Conservation (phyloP, 441 rosid genomes). For the Euphorbia celastroides region DNA sequence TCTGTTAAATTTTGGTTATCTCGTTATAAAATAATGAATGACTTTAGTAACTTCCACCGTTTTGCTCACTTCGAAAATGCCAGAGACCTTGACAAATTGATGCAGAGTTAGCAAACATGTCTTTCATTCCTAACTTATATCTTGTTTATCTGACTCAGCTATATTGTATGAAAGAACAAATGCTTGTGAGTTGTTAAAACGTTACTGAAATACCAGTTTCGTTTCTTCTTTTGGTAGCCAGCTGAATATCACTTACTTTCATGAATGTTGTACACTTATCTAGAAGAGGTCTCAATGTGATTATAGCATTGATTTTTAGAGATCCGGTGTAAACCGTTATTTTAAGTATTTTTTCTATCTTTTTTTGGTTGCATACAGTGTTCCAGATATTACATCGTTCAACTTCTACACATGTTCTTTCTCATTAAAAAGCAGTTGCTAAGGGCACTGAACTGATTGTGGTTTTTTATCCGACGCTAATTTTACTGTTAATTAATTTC, state of each 20-base stretch:
- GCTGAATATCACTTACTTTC: not conserved
- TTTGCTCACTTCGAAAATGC: not conserved
- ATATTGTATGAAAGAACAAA: not conserved
- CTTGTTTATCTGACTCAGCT: not conserved
- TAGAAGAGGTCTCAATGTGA: not conserved
- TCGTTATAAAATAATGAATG: not conserved
- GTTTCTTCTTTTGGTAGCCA: not conserved
- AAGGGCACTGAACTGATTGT: conserved; percentile 9
- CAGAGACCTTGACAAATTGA: not conserved
- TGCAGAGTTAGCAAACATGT: not conserved
- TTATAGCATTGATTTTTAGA: conserved; percentile 1
- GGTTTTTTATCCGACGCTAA: not conserved
- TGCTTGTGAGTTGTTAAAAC: not conserved
- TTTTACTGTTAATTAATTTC: conserved; percentile 10
- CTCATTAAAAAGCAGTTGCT: conserved; percentile 6
- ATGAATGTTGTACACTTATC: not conserved
- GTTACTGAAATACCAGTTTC: not conserved
- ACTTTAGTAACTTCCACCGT: not conserved
- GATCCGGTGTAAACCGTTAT: no score
- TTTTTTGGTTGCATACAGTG: not conserved
- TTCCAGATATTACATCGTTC: not conserved
- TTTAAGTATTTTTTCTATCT: not conserved
- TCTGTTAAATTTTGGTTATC: not conserved
- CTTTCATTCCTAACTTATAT: not conserved
- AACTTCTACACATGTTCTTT: not conserved